A percentile compares a stretch with the other conserved stretches of the same genome.
phyloP scores from a whole-genome alignment of 495 filamentous ascomycete genomes.

The Choiromyces venosus region DNA sequence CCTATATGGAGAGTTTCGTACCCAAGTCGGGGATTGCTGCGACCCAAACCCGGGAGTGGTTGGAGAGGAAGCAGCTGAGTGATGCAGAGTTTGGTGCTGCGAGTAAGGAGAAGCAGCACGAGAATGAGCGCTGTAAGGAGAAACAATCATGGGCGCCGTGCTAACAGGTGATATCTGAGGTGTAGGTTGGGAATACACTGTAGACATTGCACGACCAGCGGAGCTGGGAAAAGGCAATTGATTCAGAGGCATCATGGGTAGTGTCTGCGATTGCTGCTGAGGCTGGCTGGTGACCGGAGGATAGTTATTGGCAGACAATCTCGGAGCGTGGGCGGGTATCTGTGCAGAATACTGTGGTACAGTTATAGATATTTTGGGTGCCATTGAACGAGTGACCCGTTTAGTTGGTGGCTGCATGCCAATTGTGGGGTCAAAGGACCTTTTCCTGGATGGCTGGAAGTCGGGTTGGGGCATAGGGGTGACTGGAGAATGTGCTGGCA shows the following conservation, averaged over 20 bases:
- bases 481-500: constrained; percentile 29
- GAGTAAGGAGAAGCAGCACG: constrained; percentile 49
- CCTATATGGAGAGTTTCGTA: constrained; percentile 77
- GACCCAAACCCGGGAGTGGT: constrained; percentile 43
- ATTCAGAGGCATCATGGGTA: constrained; percentile 40
- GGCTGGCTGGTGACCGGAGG: constrained; percentile 26
- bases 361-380: constrained; percentile 31
- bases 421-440: constrained; percentile 34
- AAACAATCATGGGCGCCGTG: constrained; percentile 30
- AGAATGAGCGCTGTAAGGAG: constrained; percentile 43
- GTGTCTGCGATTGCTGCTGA: constrained; percentile 45
- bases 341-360: constrained; percentile 37
- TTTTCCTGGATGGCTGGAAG: constrained; percentile 38
- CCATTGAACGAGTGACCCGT: constrained; percentile 40
- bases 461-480: constrained; percentile 39
- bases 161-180: constrained; percentile 49
- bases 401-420: constrained; percentile 41
- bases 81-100: constrained; percentile 56
- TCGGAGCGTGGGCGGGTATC: constrained; percentile 25
- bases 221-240: constrained; percentile 50
- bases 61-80: constrained; percentile 47
- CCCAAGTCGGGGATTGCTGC: constrained; percentile 49
- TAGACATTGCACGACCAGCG: constrained; percentile 52
- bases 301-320: constrained; percentile 31
- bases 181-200: constrained; percentile 54